These are phyloP conservation scores for Suhomyces sp. DNA, from an alignment of 805 yeast species.

Conservation along the genomic window DNA sequence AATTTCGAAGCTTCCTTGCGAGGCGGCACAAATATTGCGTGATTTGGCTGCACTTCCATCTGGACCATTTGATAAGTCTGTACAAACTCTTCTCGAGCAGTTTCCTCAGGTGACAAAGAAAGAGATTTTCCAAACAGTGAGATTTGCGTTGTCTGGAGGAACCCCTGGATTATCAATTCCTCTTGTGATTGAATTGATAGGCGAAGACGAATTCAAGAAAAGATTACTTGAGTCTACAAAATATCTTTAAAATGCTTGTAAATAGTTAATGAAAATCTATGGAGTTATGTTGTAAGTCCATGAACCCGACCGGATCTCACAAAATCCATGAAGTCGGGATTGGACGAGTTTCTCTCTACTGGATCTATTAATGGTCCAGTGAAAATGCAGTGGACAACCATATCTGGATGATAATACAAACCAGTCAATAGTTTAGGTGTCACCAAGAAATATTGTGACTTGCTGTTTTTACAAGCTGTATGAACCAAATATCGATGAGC, in stretches of 20 bases:
- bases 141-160: conserved; percentile 71
- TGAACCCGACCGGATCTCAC: conserved; percentile 8
- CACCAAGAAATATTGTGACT: conserved; percentile 83
- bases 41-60: conserved; percentile 12
- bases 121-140: conserved; percentile 51
- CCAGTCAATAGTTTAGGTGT: conserved; percentile 88
- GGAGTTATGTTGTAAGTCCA: conserved; percentile 5
- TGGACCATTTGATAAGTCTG: conserved; percentile 12
- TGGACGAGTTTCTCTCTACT: conserved; percentile 10
- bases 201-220: conserved; percentile 32
- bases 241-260: neutral
- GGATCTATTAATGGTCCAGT: conserved; percentile 35
- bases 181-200: conserved; percentile 53
- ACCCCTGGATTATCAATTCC: conserved; percentile 69
- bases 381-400: conserved; percentile 81
- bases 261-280: neutral
- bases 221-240: conserved; percentile 17
- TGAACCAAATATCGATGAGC: conserved; percentile 85
- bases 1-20: conserved; percentile 9
- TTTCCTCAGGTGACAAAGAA: conserved; percentile 24
- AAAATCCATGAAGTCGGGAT: conserved; percentile 33
- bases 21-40: conserved; percentile 14
- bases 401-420: conserved; percentile 68
- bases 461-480: conserved; percentile 60
- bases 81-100: conserved; percentile 1